These are phyloP conservation scores for Ceratocystis alfenasii DNA, from an alignment of 2,329 filamentous ascomycete species.

Conservation along the genomic window DNA sequence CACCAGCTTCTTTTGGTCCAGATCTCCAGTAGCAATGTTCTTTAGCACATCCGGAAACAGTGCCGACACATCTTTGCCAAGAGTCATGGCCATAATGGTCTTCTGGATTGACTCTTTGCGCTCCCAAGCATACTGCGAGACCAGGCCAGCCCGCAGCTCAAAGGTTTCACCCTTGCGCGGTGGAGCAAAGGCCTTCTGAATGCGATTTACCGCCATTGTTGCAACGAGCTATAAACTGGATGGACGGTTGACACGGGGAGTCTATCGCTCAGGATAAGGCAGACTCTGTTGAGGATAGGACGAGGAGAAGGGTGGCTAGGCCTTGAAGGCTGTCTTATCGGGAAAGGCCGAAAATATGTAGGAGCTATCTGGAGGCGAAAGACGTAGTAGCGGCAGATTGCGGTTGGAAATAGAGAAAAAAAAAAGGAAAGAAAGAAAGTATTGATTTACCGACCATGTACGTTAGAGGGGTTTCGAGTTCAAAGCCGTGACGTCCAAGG, in stretches of 20 bases:
- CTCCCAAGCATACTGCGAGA: slow-evolving; percentile 98
- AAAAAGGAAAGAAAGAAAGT: background rate
- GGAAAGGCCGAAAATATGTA: background rate
- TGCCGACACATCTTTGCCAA: slow-evolving; percentile 96
- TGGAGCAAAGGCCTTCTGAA: slow-evolving; percentile 82
- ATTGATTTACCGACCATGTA: background rate
- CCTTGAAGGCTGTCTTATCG: background rate
- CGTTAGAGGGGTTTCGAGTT: background rate
- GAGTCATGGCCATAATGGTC: slow-evolving; percentile 99
- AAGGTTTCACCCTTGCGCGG: slow-evolving; percentile 97
- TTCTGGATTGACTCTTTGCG: slow-evolving; percentile 98
- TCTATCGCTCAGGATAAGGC: background rate
- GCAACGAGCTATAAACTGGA: background rate
- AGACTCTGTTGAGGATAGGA: background rate
- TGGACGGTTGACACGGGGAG: background rate
- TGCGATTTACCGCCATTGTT: slow-evolving; percentile 85
- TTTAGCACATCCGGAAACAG: slow-evolving; percentile 96
- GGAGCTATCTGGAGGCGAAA: background rate
- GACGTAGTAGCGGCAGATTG: background rate
- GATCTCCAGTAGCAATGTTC: slow-evolving; percentile 88
- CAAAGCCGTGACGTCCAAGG: slow-evolving; percentile 10
- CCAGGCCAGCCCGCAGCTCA: slow-evolving; percentile 85
- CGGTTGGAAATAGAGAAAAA: background rate
- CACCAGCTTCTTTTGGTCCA: slow-evolving; percentile 99
- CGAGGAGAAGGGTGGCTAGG: background rate